phyloP scores from a whole-genome alignment of 768 basidiomycete genomes.

The Zangia roseola region DNA sequence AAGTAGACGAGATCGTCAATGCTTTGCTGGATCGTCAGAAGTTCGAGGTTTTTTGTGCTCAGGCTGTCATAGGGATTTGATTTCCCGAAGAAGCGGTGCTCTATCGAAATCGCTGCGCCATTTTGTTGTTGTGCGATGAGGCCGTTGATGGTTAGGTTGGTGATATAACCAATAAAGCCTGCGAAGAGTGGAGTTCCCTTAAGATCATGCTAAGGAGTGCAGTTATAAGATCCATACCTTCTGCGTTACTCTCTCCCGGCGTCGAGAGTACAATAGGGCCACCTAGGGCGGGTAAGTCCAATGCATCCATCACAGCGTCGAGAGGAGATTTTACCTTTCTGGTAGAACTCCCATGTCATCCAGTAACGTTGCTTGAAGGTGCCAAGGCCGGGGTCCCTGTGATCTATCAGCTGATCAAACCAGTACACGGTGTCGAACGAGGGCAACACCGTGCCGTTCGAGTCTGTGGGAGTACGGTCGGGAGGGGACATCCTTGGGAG shows the following conservation, averaged over 20 bases:
- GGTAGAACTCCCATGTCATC: slow-evolving; percentile 66
- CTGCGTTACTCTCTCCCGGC: slow-evolving; percentile 64
- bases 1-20: slow-evolving; percentile 74
- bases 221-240: slow-evolving; percentile 20
- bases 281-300: slow-evolving; percentile 1
- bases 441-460: slow-evolving; percentile 31
- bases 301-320: neutral
- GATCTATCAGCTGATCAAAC: no score
- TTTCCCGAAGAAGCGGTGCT: slow-evolving; percentile 73
- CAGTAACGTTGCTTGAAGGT: no score
- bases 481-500: slow-evolving; percentile 13
- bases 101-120: slow-evolving; percentile 60
- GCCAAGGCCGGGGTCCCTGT: no score
- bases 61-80: slow-evolving; percentile 69
- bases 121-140: slow-evolving; percentile 63
- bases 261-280: slow-evolving; percentile 39
- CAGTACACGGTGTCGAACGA: no score
- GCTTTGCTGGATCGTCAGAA: slow-evolving; percentile 71
- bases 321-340: slow-evolving; percentile 39
- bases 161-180: slow-evolving; percentile 50
- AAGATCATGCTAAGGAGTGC: neutral
- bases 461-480: slow-evolving; percentile 15
- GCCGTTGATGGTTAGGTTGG: slow-evolving; percentile 62
- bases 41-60: slow-evolving; percentile 52
- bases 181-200: neutral